phyloP scores from a whole-genome alignment of 805 yeast genomes.

The Candida easanensis region DNA sequence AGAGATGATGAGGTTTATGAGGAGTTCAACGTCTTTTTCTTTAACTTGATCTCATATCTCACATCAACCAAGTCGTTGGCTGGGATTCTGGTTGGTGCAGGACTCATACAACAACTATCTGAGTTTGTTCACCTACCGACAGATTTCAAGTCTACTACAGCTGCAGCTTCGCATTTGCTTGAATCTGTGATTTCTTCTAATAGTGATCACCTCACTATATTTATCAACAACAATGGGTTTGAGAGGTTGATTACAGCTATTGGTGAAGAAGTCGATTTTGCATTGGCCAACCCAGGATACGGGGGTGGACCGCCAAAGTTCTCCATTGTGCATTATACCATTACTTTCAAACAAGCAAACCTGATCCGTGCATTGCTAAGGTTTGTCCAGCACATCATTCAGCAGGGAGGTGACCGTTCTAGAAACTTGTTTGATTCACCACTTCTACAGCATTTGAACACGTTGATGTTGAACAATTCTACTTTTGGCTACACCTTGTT shows the following conservation, averaged over 20 bases:
- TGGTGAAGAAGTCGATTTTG: conserved; percentile 62
- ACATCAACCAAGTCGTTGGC: conserved; percentile 54
- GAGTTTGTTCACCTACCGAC: conserved; percentile 56
- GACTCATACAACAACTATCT: conserved; percentile 63
- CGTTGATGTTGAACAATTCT: conserved; percentile 51
- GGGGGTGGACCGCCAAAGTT: conserved; percentile 59
- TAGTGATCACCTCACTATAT: conserved; percentile 53
- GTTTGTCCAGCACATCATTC: conserved; percentile 59
- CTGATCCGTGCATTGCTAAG: conserved; percentile 59
- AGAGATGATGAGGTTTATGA: conserved; percentile 40
- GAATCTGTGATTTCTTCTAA: conserved; percentile 37
- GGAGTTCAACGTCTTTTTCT: conserved; percentile 46
- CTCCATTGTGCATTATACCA: conserved; percentile 47
- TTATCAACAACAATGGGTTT: conserved; percentile 68
- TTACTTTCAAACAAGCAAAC: conserved; percentile 59
- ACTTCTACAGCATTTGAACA: conserved; percentile 57
- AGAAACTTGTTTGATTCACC: conserved; percentile 86
- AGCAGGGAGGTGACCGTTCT: conserved; percentile 76
- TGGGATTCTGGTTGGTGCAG: conserved; percentile 67
- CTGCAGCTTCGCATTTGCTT: conserved; percentile 59
- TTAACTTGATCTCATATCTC: conserved; percentile 61
- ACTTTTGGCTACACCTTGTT: conserved; percentile 68
- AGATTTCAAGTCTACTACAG: conserved; percentile 51
- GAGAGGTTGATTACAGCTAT: conserved; percentile 55
- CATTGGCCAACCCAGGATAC: conserved; percentile 53